Percentiles rank a stretch among this genome's conserved stretches.
These are phyloP conservation scores for Eucalyptus tenuipes DNA, from an alignment of 345 rosid genomes.

Conservation along the genomic window DNA sequence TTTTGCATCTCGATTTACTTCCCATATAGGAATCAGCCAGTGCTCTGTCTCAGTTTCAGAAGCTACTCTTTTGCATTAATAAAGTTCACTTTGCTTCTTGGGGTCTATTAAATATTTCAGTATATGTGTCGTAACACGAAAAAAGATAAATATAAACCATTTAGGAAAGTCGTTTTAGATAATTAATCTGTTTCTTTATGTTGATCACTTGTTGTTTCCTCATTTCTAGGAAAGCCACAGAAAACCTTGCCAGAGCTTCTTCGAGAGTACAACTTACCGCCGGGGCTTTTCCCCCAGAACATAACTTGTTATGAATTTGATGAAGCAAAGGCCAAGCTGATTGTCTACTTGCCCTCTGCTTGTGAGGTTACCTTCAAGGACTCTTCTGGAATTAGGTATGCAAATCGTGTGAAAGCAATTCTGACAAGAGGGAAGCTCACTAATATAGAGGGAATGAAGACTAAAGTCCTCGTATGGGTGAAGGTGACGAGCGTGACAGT, in stretches of 20 bases:
- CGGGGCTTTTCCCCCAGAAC: slow-evolving; percentile 88
- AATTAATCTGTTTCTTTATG: background rate
- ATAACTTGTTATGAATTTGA: slow-evolving; percentile 85
- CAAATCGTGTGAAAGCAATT: slow-evolving; percentile 70
- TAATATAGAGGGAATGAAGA: slow-evolving; percentile 91
- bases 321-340: slow-evolving; percentile 66
- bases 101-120: background rate
- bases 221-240: slow-evolving; percentile 48
- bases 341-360: slow-evolving; percentile 61
- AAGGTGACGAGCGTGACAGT: slow-evolving; percentile 69
- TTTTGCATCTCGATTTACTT: background rate
- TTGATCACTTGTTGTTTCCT: background rate
- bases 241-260: slow-evolving; percentile 84
- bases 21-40: background rate
- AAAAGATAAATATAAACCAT: background rate
- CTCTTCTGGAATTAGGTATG: slow-evolving; percentile 72
- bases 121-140: background rate
- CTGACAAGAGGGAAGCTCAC: slow-evolving; percentile 66
- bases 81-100: background rate
- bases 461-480: slow-evolving; percentile 88
- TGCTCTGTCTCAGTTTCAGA: background rate
- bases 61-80: background rate
- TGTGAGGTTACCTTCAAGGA: slow-evolving; percentile 86
- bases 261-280: slow-evolving; percentile 77
- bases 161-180: background rate